Base-by-base conservation (phyloP, 1,139 yeast species). In the Geotrichum carabidarum region DNA sequence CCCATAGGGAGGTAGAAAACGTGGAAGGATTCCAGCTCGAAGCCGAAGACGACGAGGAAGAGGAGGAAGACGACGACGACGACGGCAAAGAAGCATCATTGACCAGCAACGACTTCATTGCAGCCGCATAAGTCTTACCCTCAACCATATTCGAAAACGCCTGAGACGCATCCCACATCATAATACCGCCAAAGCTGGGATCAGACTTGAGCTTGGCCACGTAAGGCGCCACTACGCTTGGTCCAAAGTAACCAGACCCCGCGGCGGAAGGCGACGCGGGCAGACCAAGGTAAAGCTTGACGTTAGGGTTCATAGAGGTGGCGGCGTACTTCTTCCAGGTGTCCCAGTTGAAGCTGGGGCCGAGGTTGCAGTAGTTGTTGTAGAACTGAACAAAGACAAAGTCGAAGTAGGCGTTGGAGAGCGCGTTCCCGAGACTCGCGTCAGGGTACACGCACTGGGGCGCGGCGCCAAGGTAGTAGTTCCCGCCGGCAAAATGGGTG, bases 391-490 rank as follows among this genome's bases (percentile, higher is more conserved):
- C 81, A 65, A 87, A 89, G 4, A 91, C 88, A 70, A 86, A 88
- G 70, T 91, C 97, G 61, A 91, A 74, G 35, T 79, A 75, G 30
- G 86, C 81, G 34, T 78, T 72, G 17, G 73, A 74, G 61, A 91
- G 71, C 41, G 86, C 72, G 55, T 81, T 78, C 57, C 93, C 90
- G 46, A 86, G 81, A 48, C 86, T 80, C 9, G 84, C 89, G 74
- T 91, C 97, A 15, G 97, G 97, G 66, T 83, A 86, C 18, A 85
- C 86, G 73, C 98, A 91, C 74, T 91, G 97, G 18, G 97, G 97
- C 59, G 98, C 95, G 59, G 96, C 96, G 55, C 94, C 80, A 48
- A 91, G 74, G 68, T 86, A 89, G 71, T 86, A 90, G 14, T 69
- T 65, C 67, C 62, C 65, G 37, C 65, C 60, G 22, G 73, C 73